These are phyloP conservation scores for Scedosporium dehoogii DNA, from an alignment of 2,329 filamentous ascomycete genomes.

Conservation along the genomic window DNA sequence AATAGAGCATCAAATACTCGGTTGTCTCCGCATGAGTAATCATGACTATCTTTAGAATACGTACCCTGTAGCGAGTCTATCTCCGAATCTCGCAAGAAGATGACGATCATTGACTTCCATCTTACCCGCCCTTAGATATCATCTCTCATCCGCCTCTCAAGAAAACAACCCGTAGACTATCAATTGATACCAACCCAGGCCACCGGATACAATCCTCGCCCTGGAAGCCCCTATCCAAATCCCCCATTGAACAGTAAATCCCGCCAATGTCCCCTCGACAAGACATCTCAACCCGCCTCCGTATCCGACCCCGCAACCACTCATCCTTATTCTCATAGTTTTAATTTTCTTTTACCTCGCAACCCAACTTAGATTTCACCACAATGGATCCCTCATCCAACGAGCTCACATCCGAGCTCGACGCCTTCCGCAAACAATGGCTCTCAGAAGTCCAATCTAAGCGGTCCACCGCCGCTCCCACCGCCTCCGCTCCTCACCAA, in stretches of 20 bases:
- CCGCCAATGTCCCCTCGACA: background rate
- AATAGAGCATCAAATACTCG: no score
- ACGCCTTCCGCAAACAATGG: slow-evolving; percentile 81
- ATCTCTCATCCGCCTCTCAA: no score
- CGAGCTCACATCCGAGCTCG: slow-evolving; percentile 59
- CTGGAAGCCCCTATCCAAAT: background rate
- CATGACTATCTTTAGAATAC: no score
- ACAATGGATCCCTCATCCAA: slow-evolving; percentile 12
- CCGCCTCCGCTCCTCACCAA: background rate
- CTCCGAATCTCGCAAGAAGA: no score
- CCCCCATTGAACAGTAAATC: background rate
- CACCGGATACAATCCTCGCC: background rate
- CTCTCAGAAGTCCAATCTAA: slow-evolving; percentile 60
- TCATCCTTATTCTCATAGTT: background rate
- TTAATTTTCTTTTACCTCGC: background rate
- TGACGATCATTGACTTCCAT: no score
- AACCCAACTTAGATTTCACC: background rate
- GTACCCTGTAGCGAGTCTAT: no score
- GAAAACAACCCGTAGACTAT: no score
- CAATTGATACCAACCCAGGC: no score
- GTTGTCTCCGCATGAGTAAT: no score
- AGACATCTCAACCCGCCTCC: background rate
- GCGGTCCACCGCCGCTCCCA: slow-evolving; percentile 14
- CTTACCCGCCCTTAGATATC: no score
- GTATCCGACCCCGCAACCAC: background rate